Evolutionary conservation across 208 protist species (phyloP).

Genomic region (Entamoeba invadens): DNA sequence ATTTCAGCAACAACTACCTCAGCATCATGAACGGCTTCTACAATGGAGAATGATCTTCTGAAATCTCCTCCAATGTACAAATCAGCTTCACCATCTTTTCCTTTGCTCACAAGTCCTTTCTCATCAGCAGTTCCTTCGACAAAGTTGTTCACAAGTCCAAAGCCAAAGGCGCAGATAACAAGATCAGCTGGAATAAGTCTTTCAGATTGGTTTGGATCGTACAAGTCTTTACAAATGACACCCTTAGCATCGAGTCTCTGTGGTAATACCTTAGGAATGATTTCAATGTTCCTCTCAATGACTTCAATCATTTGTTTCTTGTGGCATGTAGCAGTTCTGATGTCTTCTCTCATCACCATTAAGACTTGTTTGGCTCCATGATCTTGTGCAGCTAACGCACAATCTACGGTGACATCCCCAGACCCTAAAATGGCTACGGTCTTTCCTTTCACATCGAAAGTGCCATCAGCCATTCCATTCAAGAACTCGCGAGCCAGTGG

Average conservation of each 20-base stretch:
- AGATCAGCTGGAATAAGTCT: background rate
- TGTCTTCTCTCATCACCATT: constrained; percentile 56
- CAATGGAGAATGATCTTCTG: constrained; percentile 38
- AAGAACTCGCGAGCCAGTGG: background rate
- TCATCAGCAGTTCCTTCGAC: background rate
- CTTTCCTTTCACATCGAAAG: constrained; percentile 51
- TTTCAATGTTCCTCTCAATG: constrained; percentile 36
- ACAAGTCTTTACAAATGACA: background rate
- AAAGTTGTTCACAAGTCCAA: background rate
- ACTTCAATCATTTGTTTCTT: constrained; percentile 47
- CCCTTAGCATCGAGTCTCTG: background rate
- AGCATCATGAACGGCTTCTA: constrained; percentile 68
- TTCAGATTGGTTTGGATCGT: background rate
- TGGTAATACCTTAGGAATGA: constrained; percentile 40
- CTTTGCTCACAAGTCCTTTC: background rate
- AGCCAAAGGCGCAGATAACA: constrained; percentile 1
- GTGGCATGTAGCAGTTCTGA: constrained; percentile 52
- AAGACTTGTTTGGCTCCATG: constrained; percentile 50
- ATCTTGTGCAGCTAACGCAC: background rate
- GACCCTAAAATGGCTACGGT: constrained; percentile 61
- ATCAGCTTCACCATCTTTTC: constrained; percentile 60
- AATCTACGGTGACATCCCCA: constrained; percentile 52
- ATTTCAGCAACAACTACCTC: constrained; percentile 62
- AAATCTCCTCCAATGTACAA: constrained; percentile 34
- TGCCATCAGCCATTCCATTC: constrained; percentile 34